Percentiles rank a stretch among this genome's conserved stretches.
phyloP scores from a whole-genome alignment of 768 basidiomycete genomes.

The Amanita thiersii region DNA sequence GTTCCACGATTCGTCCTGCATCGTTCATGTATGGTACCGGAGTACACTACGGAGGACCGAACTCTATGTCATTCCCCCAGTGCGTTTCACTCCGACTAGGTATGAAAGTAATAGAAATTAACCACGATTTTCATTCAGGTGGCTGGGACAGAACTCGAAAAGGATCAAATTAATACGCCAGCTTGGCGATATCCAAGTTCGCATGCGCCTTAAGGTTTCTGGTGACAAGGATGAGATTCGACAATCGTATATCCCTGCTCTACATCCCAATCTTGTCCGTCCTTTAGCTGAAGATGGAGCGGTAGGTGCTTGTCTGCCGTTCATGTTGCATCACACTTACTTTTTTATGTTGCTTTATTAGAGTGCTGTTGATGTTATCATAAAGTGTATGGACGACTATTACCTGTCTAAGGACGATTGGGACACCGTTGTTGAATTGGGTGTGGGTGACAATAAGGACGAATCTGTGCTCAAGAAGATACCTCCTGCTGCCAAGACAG shows the following conservation, averaged over 20 bases:
- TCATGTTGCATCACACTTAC: background rate
- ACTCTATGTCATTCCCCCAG: constrained; percentile 76
- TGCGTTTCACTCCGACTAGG: constrained; percentile 29
- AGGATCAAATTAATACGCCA: constrained; percentile 73
- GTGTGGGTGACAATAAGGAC: constrained; percentile 73
- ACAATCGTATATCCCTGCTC: constrained; percentile 84
- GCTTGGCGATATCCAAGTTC: constrained; percentile 85
- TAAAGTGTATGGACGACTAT: constrained; percentile 89
- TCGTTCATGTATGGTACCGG: constrained; percentile 73
- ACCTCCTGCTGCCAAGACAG: constrained; percentile 66
- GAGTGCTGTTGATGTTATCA: constrained; percentile 77
- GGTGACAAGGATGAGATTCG: constrained; percentile 87
- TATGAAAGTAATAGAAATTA: background rate
- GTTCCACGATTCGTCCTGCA: constrained; percentile 85
- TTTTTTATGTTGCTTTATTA: constrained; percentile 21
- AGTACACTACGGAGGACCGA: constrained; percentile 57
- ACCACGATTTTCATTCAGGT: constrained; percentile 40
- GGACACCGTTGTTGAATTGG: constrained; percentile 93
- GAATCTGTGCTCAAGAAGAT: constrained; percentile 80
- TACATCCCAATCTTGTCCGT: constrained; percentile 72
- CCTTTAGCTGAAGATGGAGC: constrained; percentile 70
- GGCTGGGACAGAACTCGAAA: constrained; percentile 98
- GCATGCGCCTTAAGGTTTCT: constrained; percentile 91
- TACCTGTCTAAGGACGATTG: constrained; percentile 92
- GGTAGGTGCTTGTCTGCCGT: constrained; percentile 38